Percentiles rank a stretch among this genome's conserved stretches.
Conservation (phyloP, 306 rosid genomes). For the Abrus precatorius region DNA sequence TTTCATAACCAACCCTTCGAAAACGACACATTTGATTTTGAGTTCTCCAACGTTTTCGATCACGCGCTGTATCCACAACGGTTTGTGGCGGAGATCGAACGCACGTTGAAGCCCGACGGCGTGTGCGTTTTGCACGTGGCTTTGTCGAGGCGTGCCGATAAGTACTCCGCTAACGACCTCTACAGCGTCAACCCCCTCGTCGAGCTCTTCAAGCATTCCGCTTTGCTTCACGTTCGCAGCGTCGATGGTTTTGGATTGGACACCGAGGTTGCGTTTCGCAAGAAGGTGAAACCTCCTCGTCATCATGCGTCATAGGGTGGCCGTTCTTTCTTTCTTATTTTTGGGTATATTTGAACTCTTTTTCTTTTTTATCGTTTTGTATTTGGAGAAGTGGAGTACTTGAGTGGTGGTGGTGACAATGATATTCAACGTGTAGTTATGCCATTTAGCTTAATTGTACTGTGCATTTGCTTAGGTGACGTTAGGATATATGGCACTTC, state of each 20-base stretch:
- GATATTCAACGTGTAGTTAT: background rate
- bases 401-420: constrained; percentile 6
- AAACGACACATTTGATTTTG: constrained; percentile 74
- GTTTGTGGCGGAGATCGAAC: constrained; percentile 85
- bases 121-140: constrained; percentile 86
- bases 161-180: constrained; percentile 90
- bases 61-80: constrained; percentile 86
- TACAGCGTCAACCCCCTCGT: constrained; percentile 74
- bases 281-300: constrained; percentile 19
- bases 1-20: constrained; percentile 81
- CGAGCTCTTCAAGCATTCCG: constrained; percentile 59
- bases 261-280: constrained; percentile 78
- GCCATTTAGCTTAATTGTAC: background rate
- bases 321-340: background rate
- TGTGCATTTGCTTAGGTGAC: constrained; percentile 40
- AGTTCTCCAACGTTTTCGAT: constrained; percentile 95
- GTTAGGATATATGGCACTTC: background rate
- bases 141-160: constrained; percentile 68
- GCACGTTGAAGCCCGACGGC: constrained; percentile 83
- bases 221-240: constrained; percentile 61
- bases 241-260: constrained; percentile 92
- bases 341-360: background rate
- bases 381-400: background rate
- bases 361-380: background rate
- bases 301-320: constrained; percentile 23